These are phyloP conservation scores for Aspergillus sp. DNA, from an alignment of 2,329 filamentous ascomycete species.

Conservation along the genomic window DNA sequence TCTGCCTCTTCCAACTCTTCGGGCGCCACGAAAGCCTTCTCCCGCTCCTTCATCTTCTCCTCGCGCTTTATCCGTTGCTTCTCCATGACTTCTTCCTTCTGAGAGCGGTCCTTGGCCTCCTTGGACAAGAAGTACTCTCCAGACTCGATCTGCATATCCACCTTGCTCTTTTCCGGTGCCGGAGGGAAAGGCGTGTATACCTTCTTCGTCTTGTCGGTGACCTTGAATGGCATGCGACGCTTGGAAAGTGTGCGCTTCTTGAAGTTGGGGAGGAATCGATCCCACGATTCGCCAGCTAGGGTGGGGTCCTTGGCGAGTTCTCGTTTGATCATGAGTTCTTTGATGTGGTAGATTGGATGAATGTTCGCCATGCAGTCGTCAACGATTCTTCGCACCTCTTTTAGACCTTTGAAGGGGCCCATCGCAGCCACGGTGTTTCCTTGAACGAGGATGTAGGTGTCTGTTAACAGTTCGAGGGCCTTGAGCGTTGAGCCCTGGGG, in stretches of 20 bases:
- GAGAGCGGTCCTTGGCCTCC: constrained; percentile 82
- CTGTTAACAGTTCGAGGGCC: constrained; percentile 85
- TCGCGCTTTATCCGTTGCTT: constrained; percentile 84
- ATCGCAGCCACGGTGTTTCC: constrained; percentile 93
- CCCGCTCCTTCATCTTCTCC: constrained; percentile 80
- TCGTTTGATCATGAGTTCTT: constrained; percentile 91
- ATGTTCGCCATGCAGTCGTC: constrained; percentile 97
- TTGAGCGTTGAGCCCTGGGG: constrained; percentile 91
- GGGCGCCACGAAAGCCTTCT: constrained; percentile 83
- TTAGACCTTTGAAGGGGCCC: constrained; percentile 89
- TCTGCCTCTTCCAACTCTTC: constrained; percentile 65
- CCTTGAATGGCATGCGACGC: constrained; percentile 75
- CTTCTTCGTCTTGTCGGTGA: constrained; percentile 94
- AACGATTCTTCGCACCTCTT: constrained; percentile 84
- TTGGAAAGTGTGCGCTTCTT: constrained; percentile 89
- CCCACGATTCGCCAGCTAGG: constrained; percentile 86
- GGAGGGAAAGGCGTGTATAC: constrained; percentile 96
- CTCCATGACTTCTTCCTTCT: constrained; percentile 76
- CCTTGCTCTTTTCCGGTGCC: constrained; percentile 96
- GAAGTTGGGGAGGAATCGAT: constrained; percentile 94
- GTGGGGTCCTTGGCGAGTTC: constrained; percentile 88
- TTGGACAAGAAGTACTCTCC: constrained; percentile 96
- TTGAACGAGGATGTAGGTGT: constrained; percentile 91
- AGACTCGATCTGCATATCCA: constrained; percentile 95
- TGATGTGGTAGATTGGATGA: constrained; percentile 88